These are phyloP conservation scores for Candida silvatica DNA, from an alignment of 805 yeast species.

Conservation along the genomic window DNA sequence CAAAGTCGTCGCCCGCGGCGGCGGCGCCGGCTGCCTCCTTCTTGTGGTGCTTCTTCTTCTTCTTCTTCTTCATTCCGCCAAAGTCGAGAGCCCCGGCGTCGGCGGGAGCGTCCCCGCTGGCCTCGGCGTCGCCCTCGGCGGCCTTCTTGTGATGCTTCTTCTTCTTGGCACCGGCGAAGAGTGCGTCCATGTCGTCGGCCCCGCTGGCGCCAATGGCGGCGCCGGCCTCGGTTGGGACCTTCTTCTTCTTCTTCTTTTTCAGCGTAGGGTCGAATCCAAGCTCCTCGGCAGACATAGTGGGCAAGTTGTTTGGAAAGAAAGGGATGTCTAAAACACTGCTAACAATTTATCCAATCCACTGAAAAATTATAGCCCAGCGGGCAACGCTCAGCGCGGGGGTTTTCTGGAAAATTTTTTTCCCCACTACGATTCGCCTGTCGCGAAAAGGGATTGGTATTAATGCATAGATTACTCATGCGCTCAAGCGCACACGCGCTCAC, in stretches of 20 bases:
- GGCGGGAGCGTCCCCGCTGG: conserved; percentile 27
- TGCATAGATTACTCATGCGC: no score
- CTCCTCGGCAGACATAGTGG: conserved; percentile 24
- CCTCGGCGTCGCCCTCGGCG: conserved; percentile 25
- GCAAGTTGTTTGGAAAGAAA: no score
- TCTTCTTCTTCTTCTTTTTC: conserved; percentile 72
- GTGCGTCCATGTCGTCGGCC: conserved; percentile 44
- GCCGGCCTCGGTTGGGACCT: conserved; percentile 22
- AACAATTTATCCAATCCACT: no score
- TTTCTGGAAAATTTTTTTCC: no score
- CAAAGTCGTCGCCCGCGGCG: conserved; percentile 69
- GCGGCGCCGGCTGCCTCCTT: conserved; percentile 58
- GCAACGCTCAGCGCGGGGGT: no score
- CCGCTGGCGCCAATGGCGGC: conserved; percentile 12
- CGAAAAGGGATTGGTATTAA: no score
- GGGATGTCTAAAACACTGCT: no score
- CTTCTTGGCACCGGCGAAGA: conserved; percentile 76
- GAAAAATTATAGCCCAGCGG: no score
- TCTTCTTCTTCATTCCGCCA: conserved; percentile 46
- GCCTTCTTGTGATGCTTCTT: conserved; percentile 78
- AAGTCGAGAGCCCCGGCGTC: conserved; percentile 49
- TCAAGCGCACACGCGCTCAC: no score
- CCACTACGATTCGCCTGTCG: no score
- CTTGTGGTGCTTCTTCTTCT: conserved; percentile 76
- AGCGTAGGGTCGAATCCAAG: conserved; percentile 68